phyloP scores from a whole-genome alignment of 2,329 filamentous ascomycete genomes.

The Diaporthe ilicicola region DNA sequence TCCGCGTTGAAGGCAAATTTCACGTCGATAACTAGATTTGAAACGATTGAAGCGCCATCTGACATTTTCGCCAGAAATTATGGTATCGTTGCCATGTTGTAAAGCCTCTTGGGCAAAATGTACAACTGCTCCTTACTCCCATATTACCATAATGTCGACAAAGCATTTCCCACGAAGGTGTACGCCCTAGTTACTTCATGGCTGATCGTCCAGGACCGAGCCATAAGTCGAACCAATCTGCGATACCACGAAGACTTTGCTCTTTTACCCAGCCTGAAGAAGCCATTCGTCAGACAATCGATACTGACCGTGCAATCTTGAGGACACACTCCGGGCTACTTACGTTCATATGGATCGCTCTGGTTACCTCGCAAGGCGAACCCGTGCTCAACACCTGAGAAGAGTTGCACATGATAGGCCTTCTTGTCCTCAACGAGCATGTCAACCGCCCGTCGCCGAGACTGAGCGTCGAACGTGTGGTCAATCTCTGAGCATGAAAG shows the following conservation, averaged over 20 bases:
- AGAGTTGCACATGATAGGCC: slow-evolving; percentile 70
- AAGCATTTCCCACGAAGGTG: no score
- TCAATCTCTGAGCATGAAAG: slow-evolving; percentile 56
- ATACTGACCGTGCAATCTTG: accelerated
- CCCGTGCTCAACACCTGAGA: slow-evolving; percentile 68
- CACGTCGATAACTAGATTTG: no score
- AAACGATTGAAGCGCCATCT: no score
- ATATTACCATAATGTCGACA: no score
- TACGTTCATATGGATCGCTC: slow-evolving; percentile 50
- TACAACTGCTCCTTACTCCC: no score
- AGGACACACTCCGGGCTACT: slow-evolving; percentile 8
- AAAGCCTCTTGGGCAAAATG: no score
- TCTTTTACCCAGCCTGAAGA: slow-evolving; percentile 42
- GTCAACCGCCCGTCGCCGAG: slow-evolving; percentile 50
- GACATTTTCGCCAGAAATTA: no score
- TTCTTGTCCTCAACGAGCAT: slow-evolving; percentile 50
- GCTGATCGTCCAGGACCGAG: not conserved
- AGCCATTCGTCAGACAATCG: not conserved
- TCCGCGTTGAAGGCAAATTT: no score
- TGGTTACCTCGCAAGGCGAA: slow-evolving; percentile 68
- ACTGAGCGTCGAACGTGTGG: slow-evolving; percentile 49
- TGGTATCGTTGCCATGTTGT: no score
- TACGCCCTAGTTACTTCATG: no score
- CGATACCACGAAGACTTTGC: slow-evolving; percentile 36
- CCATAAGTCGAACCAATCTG: slow-evolving; percentile 18